These are phyloP conservation scores for Apiospora pterosperma DNA, from an alignment of 2,329 filamentous ascomycete genomes.

Conservation along the genomic window DNA sequence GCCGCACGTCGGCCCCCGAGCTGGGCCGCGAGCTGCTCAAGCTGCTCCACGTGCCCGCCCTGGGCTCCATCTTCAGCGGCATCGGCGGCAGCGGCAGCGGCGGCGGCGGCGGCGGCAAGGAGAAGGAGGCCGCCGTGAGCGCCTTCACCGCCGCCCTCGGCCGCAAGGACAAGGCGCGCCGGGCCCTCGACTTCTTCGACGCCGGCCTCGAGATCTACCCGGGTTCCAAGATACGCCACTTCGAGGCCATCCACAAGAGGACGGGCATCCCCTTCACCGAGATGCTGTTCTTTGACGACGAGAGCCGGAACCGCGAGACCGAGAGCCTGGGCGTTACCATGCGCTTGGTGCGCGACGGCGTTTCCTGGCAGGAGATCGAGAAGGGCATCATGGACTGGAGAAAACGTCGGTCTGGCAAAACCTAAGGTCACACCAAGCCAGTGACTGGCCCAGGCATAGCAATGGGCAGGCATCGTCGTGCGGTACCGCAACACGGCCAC, in stretches of 20 bases:
- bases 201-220: constrained; percentile 67
- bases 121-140: constrained; percentile 8
- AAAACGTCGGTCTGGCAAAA: constrained; percentile 49
- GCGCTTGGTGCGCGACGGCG: constrained; percentile 75
- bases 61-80: constrained; percentile 15
- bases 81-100: constrained; percentile 8
- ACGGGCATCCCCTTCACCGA: constrained; percentile 73
- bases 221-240: constrained; percentile 80
- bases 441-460: too few species aligned
- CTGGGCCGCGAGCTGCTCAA: constrained; percentile 78
- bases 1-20: constrained; percentile 75
- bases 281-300: constrained; percentile 96
- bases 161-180: constrained; percentile 32
- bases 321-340: constrained; percentile 77
- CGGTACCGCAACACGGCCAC: neutral
- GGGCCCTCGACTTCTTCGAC: constrained; percentile 58
- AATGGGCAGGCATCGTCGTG: neutral
- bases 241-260: constrained; percentile 66
- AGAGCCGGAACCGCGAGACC: constrained; percentile 81
- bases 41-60: constrained; percentile 58
- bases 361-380: constrained; percentile 74
- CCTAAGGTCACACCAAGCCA: neutral
- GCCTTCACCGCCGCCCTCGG: constrained; percentile 7
- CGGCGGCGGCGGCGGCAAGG: constrained; percentile 17
- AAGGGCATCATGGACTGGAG: constrained; percentile 79